phyloP scores from a whole-genome alignment of 2,329 filamentous ascomycete genomes.

The Stagonosporopsis tanaceti region DNA sequence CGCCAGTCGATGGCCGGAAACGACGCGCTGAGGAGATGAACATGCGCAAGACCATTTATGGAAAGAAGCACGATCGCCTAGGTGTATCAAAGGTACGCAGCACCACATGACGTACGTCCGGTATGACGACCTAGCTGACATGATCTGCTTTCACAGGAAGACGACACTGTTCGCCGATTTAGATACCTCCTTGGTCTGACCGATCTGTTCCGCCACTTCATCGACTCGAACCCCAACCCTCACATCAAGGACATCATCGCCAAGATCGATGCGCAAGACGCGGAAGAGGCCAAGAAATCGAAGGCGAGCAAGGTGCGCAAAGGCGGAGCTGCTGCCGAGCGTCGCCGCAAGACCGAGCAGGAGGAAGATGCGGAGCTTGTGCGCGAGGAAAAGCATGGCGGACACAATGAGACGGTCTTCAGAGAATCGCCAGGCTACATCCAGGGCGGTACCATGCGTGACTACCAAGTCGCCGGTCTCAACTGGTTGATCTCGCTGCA shows the following conservation, averaged over 20 bases:
- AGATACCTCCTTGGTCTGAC: slow-evolving; percentile 94
- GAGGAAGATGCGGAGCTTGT: slow-evolving; percentile 93
- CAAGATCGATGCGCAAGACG: slow-evolving; percentile 94
- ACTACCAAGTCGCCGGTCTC: slow-evolving; percentile 93
- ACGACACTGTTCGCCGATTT: slow-evolving; percentile 93
- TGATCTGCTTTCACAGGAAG: slow-evolving; percentile 68
- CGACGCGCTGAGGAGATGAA: slow-evolving; percentile 86
- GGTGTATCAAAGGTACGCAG: slow-evolving; percentile 85
- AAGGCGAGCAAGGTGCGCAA: slow-evolving; percentile 81
- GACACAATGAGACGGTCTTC: slow-evolving; percentile 82
- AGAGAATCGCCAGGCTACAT: slow-evolving; percentile 93
- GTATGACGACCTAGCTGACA: slow-evolving; percentile 15
- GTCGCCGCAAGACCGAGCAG: slow-evolving; percentile 89
- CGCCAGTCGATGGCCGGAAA: slow-evolving; percentile 77
- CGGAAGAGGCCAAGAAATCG: slow-evolving; percentile 70
- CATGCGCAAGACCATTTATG: slow-evolving; percentile 89
- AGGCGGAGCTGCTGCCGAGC: slow-evolving; percentile 80
- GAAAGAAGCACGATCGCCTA: slow-evolving; percentile 90
- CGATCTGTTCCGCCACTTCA: slow-evolving; percentile 97
- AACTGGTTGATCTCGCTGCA: slow-evolving; percentile 98
- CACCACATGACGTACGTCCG: slow-evolving; percentile 1
- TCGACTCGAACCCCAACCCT: slow-evolving; percentile 95
- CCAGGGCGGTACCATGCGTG: slow-evolving; percentile 84
- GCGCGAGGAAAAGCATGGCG: slow-evolving; percentile 87
- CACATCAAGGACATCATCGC: slow-evolving; percentile 92